Conservation (phyloP, 345 rosid species). For the Syzygium oleosum region DNA sequence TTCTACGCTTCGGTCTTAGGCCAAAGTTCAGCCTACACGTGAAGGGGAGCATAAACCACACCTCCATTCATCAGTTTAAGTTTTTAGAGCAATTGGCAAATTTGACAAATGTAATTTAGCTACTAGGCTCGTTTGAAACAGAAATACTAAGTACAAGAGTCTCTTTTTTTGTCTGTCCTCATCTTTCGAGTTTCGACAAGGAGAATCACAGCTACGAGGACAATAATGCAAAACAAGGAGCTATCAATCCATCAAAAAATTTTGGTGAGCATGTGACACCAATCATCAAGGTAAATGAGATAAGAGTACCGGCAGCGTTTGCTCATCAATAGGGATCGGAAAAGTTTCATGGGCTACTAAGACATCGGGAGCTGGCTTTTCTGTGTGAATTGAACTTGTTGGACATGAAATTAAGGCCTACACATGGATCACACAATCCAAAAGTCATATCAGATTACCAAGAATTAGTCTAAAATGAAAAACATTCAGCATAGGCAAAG, state of each 20-base stretch:
- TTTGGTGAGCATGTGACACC: not conserved
- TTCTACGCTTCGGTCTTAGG: not conserved
- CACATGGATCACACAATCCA: not conserved
- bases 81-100: not conserved
- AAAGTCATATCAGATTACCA: not conserved
- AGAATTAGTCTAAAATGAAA: not conserved
- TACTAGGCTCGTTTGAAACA: not conserved
- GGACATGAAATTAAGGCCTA: constrained; percentile 64
- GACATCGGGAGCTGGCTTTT: constrained; percentile 45
- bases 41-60: not conserved
- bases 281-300: not conserved
- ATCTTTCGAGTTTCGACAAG: not conserved
- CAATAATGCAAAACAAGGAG: not conserved
- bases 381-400: constrained; percentile 47
- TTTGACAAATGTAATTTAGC: not conserved
- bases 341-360: constrained; percentile 46
- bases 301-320: constrained; percentile 34
- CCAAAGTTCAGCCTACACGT: not conserved
- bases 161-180: not conserved
- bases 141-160: not conserved
- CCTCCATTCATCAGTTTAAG: not conserved
- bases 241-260: not conserved
- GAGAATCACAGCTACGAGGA: not conserved
- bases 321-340: constrained; percentile 40
- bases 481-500: not conserved